Base-by-base conservation (phyloP, 1,139 yeast species). In the Geotrichum siamense region DNA sequence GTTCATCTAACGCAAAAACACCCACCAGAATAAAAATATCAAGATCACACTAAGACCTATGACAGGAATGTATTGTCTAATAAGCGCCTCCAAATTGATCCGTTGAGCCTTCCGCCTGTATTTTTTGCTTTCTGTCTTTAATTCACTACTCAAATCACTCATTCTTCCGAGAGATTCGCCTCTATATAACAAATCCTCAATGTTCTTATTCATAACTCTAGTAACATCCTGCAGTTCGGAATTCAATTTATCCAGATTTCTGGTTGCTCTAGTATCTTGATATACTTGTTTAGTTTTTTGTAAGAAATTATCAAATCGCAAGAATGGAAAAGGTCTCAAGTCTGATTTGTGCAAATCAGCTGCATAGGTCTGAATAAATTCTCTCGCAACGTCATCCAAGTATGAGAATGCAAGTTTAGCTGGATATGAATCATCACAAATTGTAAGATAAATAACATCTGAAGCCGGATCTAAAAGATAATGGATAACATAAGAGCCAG, bases 151-250 rank as follows among this genome's bases (percentile, higher is more conserved):
- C 60, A 91, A 72, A 60, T 91, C 96, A 51, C 87, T 79, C 94
- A 91, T 85, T 39, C 65, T 80, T 63, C 91, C 97, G 55, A 91
- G 74, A 12, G 91, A 82, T 59, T 91, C 97, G 10, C 99, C 99
- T 58, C 99, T 75, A 64, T 91, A 89, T 38, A 91, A 71, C 56
- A 91, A 69, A 62, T 91, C 98, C 61, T 91, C 97, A 48, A 91
- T 91, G 63, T 91, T 91, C 57, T 89, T 89, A 48, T 95, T 86
- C 95, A 91, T 85, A 48, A 91, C 94, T 55, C 84, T 79, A 55
- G 91, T 87, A 40, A 93, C 98, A 56, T 93, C 98, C 42, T 84
- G 87, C 54, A 91, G 71, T 57, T 93, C 98, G 42, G 77, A 76
- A 63, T 89, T 87, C 54, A 91, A 70, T 59, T 78, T 79, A 64